These are phyloP conservation scores for Phytophthora macrochlamydospora DNA, from an alignment of 352 stramenopile species.

Conservation along the genomic window DNA sequence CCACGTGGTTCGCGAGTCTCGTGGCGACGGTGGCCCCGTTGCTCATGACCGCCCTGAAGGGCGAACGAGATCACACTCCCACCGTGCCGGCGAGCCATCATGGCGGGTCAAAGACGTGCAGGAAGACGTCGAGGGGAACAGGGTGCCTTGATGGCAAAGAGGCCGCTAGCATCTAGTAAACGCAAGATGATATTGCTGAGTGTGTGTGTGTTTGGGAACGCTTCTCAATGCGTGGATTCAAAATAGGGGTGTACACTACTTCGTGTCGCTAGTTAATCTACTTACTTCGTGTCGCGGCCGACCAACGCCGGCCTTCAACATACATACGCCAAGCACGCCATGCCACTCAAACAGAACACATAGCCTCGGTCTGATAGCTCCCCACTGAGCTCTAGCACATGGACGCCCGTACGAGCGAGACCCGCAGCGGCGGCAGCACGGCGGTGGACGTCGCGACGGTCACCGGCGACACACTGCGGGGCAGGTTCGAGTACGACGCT, in stretches of 20 bases:
- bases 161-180: conserved; percentile 3
- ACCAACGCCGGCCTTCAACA: conserved; percentile 4
- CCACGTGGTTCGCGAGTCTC: neutral
- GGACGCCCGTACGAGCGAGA: conserved; percentile 49
- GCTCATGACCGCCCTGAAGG: neutral
- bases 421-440: conserved; percentile 45
- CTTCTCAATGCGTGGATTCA: conserved; percentile 1
- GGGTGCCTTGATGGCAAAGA: too few relatives aligned
- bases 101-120: neutral
- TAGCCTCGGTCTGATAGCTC: conserved; percentile 1
- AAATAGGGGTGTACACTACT: conserved; percentile 28
- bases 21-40: neutral
- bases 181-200: neutral
- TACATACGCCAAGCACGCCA: conserved; percentile 27
- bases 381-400: conserved; percentile 30
- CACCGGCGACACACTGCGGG: conserved; percentile 31
- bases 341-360: conserved; percentile 22
- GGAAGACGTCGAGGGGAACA: neutral
- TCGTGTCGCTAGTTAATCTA: conserved; percentile 16
- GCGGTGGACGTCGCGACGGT: conserved; percentile 33
- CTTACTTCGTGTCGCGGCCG: neutral
- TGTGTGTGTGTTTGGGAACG: neutral
- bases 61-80: neutral
- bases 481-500: conserved; percentile 24
- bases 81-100: neutral